phyloP scores from a whole-genome alignment of 345 rosid species.

The Rubroshorea leprosula region DNA sequence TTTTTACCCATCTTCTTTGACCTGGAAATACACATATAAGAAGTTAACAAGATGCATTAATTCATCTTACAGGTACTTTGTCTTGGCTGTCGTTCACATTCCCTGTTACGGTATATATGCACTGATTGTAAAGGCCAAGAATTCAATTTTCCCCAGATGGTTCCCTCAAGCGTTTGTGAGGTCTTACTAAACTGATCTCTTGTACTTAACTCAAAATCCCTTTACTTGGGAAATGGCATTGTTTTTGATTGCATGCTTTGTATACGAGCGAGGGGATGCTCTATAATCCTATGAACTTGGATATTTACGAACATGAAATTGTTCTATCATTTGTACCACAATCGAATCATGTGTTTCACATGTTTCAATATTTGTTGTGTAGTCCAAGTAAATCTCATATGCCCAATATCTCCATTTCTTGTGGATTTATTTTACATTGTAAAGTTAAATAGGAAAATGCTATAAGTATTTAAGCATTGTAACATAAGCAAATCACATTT shows the following conservation, averaged over 20 bases:
- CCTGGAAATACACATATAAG: neutral
- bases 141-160: conserved; percentile 30
- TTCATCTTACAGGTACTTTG: conserved; percentile 47
- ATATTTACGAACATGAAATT: too few species aligned
- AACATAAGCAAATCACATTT: neutral
- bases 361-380: too few species aligned
- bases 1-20: neutral
- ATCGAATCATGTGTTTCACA: too few species aligned
- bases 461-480: neutral
- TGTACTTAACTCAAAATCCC: neutral
- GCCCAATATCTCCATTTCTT: too few species aligned
- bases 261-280: too few species aligned
- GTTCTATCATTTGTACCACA: too few species aligned
- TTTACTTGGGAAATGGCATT: too few species aligned
- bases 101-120: conserved; percentile 70
- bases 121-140: conserved; percentile 48
- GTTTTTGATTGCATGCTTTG: too few species aligned
- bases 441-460: too few species aligned
- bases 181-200: conserved; percentile 10
- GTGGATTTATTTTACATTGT: too few species aligned
- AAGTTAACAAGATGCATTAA: neutral
- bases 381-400: too few species aligned
- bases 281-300: too few species aligned
- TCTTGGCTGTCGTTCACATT: conserved; percentile 49
- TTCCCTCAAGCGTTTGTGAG: conserved; percentile 46